Evolutionary conservation across 2,329 filamentous ascomycete species (phyloP), one percentile per base, ranked within the genome.

Genomic region (Penicillium sp.): DNA sequence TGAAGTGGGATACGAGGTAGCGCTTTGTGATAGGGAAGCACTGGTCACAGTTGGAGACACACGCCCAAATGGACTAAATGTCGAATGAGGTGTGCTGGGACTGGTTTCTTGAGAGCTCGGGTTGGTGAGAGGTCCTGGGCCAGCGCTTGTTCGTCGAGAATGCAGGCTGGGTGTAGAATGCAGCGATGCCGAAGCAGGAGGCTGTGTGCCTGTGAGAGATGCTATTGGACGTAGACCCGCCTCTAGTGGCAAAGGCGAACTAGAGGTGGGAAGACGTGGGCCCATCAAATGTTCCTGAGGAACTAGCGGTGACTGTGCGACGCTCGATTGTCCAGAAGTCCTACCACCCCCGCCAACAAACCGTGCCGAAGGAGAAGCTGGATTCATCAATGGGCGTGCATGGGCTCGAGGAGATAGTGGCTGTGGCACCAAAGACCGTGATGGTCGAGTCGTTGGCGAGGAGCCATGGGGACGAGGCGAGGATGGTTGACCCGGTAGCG

Each of bases 281-380:
- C 66, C 67, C 43, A 68, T 58, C 29, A 66, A 61, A 31, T 68
- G 63, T 52, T 71, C 68, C 32, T 71, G 71, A 24, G 69, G 39
- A 21, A 62, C 61, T 46, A 76, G 65, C 2, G 74, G 72, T 16
- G 71, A 73, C 21, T 75, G 70, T 8, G 67, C 58, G 16, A 70
- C 67, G 51, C 65, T 69, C 14, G 69, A 59, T 36, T 69, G 74
- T 9, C 66, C 67, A 10, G 70, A 64, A 34, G 59, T 61, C 42
- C 65, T 67, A 11, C 67, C 63, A 42, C 62, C 57, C 1, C 63
- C 47, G 38, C 67, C 63, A 16, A 66, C 63, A 48, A 74, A 68
- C 4, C 72, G 70, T 22, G 69, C 64, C 10, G 72, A 72, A 3
- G 74, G 74, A 14, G 74, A 77, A 16, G 64, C 64, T 27, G 73